Conservation (phyloP, 148 eudicot species). For the Fallopia convolvulus region DNA sequence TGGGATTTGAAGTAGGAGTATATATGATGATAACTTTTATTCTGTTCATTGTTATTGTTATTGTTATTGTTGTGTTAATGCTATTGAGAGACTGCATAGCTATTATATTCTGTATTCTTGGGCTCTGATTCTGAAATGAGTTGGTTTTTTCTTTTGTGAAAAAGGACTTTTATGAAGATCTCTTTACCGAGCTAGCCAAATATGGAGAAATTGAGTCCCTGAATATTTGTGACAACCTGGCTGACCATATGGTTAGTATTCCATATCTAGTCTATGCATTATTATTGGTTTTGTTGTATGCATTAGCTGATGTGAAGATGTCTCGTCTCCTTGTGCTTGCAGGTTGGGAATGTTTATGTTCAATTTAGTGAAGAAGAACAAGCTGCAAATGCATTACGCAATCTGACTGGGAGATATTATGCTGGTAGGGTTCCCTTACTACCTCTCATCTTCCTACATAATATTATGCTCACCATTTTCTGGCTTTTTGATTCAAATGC, state of each 20-base stretch:
- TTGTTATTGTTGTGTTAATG: neutral
- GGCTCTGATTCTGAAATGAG: neutral
- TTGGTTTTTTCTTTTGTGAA: neutral
- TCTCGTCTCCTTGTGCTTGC: conserved; percentile 6
- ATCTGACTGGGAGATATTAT: conserved; percentile 75
- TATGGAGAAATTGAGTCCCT: conserved; percentile 89
- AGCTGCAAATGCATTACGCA: conserved; percentile 65
- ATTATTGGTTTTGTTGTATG: neutral
- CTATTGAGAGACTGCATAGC: neutral
- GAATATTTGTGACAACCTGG: conserved; percentile 85
- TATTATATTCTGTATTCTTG: neutral
- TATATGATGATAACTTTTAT: neutral
- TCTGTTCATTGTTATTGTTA: neutral
- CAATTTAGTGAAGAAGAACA: conserved; percentile 89
- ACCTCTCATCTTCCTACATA: neutral
- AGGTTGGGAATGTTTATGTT: conserved; percentile 97
- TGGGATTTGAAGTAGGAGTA: neutral
- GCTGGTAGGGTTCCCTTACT: conserved; percentile 40
- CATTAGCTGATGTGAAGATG: neutral
- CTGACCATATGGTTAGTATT: conserved; percentile 79
- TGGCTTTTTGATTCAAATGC: neutral
- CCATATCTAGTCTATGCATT: neutral
- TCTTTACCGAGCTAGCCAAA: conserved; percentile 82
- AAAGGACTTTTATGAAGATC: conserved; percentile 89
- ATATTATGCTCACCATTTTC: neutral